A percentile compares a stretch with the other conserved stretches of the same genome.
These are phyloP conservation scores for Backusella psychrophila DNA, from an alignment of 192 early-diverging fungal genomes.

Conservation along the genomic window DNA sequence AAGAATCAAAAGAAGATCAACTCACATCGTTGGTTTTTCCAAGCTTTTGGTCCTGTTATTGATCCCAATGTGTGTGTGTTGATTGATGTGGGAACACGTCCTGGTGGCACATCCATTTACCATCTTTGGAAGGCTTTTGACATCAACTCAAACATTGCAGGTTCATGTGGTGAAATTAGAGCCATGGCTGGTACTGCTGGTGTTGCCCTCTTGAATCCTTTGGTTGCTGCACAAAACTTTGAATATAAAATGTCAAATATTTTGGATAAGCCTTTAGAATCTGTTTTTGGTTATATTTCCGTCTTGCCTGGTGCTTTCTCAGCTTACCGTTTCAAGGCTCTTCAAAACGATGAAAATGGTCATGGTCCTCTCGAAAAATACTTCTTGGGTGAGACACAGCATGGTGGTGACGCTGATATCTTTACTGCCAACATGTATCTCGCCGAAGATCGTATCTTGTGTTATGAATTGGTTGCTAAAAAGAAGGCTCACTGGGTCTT, in stretches of 20 bases:
- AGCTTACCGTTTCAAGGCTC: conserved; percentile 72
- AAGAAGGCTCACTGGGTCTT: conserved; percentile 63
- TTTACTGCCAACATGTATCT: conserved; percentile 72
- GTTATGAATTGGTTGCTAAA: conserved; percentile 78
- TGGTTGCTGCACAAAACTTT: conserved; percentile 82
- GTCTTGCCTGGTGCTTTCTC: conserved; percentile 84
- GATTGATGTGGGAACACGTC: conserved; percentile 80
- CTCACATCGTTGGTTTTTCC: conserved; percentile 73
- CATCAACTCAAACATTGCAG: conserved; percentile 66
- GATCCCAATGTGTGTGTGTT: conserved; percentile 60
- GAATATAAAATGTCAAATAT: conserved; percentile 82
- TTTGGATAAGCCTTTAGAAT: conserved; percentile 77
- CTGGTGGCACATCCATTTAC: conserved; percentile 67
- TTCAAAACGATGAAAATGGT: conserved; percentile 55
- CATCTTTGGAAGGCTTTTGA: conserved; percentile 84
- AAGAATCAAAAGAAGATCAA: conserved; percentile 93
- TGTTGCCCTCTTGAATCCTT: conserved; percentile 60
- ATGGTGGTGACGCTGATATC: conserved; percentile 58
- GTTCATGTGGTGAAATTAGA: conserved; percentile 84
- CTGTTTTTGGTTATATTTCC: conserved; percentile 81
- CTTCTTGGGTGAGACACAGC: conserved; percentile 73
- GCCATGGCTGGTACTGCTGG: conserved; percentile 53
- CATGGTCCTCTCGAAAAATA: conserved; percentile 69
- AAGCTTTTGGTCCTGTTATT: conserved; percentile 58
- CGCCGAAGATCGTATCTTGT: conserved; percentile 74